Conservation (phyloP, 1,139 yeast genomes). For the Hansenula sp. region DNA sequence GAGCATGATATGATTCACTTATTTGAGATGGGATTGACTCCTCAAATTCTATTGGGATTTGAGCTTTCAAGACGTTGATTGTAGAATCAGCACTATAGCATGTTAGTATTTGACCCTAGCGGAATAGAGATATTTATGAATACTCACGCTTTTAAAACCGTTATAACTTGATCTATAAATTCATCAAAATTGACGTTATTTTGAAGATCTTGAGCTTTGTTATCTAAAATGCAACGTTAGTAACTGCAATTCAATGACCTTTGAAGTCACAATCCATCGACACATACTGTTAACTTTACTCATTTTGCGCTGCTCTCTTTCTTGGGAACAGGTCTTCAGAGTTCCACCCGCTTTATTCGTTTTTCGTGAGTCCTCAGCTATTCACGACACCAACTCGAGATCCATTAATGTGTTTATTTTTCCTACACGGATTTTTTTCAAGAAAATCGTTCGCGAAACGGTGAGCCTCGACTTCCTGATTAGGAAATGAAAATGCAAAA, state of each 20-base stretch:
- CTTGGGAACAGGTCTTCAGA: too few species aligned
- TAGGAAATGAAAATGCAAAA: not conserved
- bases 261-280: not conserved
- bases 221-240: not conserved
- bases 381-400: not conserved
- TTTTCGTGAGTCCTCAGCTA: too few species aligned
- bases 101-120: constrained; percentile 2
- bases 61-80: constrained; percentile 11
- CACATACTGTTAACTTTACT: not conserved
- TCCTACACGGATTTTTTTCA: too few species aligned
- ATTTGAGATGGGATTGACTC: constrained; percentile 17
- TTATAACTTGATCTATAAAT: constrained; percentile 6
- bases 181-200: not conserved
- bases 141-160: constrained; percentile 13
- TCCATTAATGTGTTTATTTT: too few species aligned
- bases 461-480: not conserved
- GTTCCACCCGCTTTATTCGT: too few species aligned
- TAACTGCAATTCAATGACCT: not conserved
- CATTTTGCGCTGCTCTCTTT: not conserved
- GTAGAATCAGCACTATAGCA: constrained; percentile 12
- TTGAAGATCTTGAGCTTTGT: not conserved
- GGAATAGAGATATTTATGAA: too few species aligned
- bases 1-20: constrained; percentile 10
- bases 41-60: constrained; percentile 15
- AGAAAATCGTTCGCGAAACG: not conserved